A percentile compares a stretch with the other conserved stretches of the same genome.
Evolutionary conservation across 1,284 basidiomycete genomes (phyloP).

Genomic region (Puccinia brachypodii): DNA sequence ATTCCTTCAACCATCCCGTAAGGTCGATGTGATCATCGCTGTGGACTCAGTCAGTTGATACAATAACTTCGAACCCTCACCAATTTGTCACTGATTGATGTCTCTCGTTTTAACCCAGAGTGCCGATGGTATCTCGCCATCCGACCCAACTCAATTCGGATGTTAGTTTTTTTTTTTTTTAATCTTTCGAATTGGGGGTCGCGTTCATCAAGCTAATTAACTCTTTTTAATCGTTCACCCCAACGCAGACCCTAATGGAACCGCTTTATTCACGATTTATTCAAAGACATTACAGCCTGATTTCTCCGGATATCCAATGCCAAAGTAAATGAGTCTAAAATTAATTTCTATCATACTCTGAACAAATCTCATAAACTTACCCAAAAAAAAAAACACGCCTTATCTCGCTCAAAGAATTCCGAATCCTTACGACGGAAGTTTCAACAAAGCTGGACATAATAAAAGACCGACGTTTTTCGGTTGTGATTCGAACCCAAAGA

Average conservation of each 20-base stretch:
- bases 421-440: slow-evolving; percentile 24
- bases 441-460: slow-evolving; percentile 14
- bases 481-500: slow-evolving; percentile 13
- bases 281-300: not conserved
- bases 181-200: not conserved
- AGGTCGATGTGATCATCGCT: slow-evolving; percentile 37
- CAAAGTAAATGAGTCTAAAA: too few relatives aligned
- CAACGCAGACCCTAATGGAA: slow-evolving; percentile 34
- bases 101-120: not conserved
- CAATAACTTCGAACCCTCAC: not conserved
- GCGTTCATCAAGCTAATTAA: not conserved
- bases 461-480: slow-evolving; percentile 37
- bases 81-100: not conserved
- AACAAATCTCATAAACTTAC: not conserved
- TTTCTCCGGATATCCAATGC: slow-evolving; percentile 20
- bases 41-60: slow-evolving; percentile 31
- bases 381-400: not conserved
- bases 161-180: not conserved
- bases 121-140: slow-evolving; percentile 10
- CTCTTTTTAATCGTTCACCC: not conserved
- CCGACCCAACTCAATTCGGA: slow-evolving; percentile 2
- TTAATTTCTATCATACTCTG: not conserved
- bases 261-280: slow-evolving; percentile 3
- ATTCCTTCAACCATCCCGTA: slow-evolving; percentile 33
- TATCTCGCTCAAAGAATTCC: slow-evolving; percentile 11